Evolutionary conservation across 106 monocot species (phyloP), one percentile per base, ranked within the genome.

Genomic region (Allium cepa): DNA sequence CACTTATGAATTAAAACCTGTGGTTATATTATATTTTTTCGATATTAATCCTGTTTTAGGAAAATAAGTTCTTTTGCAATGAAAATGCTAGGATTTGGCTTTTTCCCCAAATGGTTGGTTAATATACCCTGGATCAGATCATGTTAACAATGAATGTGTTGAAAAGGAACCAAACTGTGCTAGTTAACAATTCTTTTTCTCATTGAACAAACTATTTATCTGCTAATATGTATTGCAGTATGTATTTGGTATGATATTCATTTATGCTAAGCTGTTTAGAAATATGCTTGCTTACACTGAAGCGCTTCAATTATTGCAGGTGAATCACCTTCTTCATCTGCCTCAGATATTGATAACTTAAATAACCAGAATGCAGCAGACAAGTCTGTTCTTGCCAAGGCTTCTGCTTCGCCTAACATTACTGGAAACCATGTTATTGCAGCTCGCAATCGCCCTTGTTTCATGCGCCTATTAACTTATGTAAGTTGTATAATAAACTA

Each of bases 261-360:
- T 62, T 64, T 64, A 9, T 47, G 46, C 50, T 67, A 11, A 53
- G 52, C 9, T 52, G 67, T 16, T 53, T 12, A 15, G 9, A 67
- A 67, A 26, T 28, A 67, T 67, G 52, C 15, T 50, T 66, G 64
- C 49, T 64, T 64, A 67, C 10, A 13, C 53, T 9, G 56, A 8
- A 59, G 17, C 36, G 3, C 36, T 66, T 71, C 53, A 45, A 14
- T 70, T 70, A 52, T 74, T 68, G 52, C 82, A 99, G 97, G 97
- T 75, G 97, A 99, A 60, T 99, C 97, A 57, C 97, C 97, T 64
- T 99, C 97, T 2, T 99, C 97, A 53, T 99, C 97, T 73, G 89
- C 92, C 55, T 99, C 97, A 11, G 97, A 99, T 79, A 60, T 99
- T 79, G 92, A 99, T 75, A 99, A 92, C 66, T 71, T 92, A 60